phyloP scores from a whole-genome alignment of 305 asterid genomes.

The Coffea humblotiana region DNA sequence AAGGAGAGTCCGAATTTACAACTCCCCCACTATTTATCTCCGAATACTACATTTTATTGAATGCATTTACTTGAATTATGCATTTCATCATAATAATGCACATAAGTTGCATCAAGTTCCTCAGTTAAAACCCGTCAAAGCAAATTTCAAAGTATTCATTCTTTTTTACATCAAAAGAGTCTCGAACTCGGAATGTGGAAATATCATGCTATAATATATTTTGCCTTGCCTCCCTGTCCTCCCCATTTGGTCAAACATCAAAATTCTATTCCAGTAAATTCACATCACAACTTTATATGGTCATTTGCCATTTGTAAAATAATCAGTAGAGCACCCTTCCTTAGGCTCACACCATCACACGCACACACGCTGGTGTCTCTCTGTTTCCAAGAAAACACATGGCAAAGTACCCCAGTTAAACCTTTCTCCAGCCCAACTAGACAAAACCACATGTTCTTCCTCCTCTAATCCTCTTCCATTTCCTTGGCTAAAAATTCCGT shows the following conservation, averaged over 20 bases:
- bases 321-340: not conserved
- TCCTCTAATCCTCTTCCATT: not conserved
- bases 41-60: no score
- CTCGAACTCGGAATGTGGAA: slow-evolving; percentile 13
- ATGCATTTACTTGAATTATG: not conserved
- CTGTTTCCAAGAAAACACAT: slow-evolving; percentile 11
- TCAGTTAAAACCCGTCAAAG: not conserved
- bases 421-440: slow-evolving; percentile 1
- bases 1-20: not conserved
- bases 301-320: not conserved
- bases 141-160: not conserved
- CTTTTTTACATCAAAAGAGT: not conserved
- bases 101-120: not conserved
- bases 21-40: not conserved
- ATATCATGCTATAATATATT: not conserved
- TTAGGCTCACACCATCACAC: not conserved
- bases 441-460: slow-evolving; percentile 3
- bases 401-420: slow-evolving; percentile 1
- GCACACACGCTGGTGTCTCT: not conserved
- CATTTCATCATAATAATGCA: no score
- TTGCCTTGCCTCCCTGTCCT: no score
- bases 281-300: no score
- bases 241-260: no score
- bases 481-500: not conserved
- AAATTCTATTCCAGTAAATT: no score